These are phyloP conservation scores for Diaporthe citriasiana DNA, from an alignment of 2,329 filamentous ascomycete genomes.

Conservation along the genomic window DNA sequence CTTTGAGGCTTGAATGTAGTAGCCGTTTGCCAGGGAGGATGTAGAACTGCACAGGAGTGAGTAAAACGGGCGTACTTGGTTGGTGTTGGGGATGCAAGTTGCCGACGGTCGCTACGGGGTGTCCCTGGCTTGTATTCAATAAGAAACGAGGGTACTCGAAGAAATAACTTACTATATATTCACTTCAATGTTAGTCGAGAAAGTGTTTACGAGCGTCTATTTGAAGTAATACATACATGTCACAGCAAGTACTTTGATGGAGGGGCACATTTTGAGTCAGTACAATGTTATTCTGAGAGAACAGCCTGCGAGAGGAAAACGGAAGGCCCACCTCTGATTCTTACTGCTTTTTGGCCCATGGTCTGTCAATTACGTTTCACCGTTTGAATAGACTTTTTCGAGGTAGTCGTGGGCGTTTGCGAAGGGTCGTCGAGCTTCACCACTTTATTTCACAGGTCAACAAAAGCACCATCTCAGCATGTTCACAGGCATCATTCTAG, in stretches of 20 bases:
- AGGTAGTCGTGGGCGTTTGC: background rate
- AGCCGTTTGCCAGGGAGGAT: background rate
- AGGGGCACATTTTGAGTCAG: background rate
- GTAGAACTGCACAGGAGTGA: too few relatives aligned
- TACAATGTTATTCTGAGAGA: background rate
- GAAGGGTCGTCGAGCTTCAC: background rate
- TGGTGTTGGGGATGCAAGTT: background rate
- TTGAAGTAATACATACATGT: background rate
- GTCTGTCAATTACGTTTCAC: background rate
- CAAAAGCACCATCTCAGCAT: background rate
- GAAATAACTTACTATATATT: background rate
- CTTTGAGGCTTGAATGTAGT: background rate
- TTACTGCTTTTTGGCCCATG: background rate
- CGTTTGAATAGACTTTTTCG: fast-evolving
- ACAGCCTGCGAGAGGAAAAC: background rate
- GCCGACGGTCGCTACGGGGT: background rate
- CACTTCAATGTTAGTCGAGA: background rate
- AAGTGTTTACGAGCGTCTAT: background rate
- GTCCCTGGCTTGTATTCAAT: background rate
- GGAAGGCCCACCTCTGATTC: background rate
- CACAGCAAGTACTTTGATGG: background rate
- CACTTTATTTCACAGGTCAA: background rate
- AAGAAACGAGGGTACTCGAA: background rate
- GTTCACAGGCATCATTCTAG: too few relatives aligned
- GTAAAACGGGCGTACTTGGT: background rate